Conservation (phyloP, 139 green algal genomes). For the Ettlia oleoabundans region DNA sequence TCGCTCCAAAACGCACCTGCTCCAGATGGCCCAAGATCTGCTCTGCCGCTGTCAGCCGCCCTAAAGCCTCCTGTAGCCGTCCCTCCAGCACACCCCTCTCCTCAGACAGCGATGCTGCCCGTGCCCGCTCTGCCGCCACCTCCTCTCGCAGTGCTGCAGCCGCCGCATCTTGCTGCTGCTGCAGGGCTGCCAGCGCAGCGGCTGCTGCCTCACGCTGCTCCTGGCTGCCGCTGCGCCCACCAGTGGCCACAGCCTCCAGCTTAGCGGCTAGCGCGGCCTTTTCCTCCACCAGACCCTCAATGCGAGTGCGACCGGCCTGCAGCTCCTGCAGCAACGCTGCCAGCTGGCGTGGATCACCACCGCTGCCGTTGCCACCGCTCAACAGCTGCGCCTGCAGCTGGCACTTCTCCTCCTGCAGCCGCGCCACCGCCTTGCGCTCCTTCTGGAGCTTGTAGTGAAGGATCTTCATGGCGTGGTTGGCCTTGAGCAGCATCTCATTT, state of each 20-base stretch:
- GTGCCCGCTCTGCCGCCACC: slow-evolving; percentile 9
- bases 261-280: background rate
- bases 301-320: slow-evolving; percentile 2
- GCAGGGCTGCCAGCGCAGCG: slow-evolving; percentile 6
- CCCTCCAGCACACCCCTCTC: slow-evolving; percentile 13
- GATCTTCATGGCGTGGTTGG: slow-evolving; percentile 41
- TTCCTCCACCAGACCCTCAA: slow-evolving; percentile 21
- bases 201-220: slow-evolving; percentile 15
- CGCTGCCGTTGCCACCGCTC: background rate
- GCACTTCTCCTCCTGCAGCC: slow-evolving; percentile 43
- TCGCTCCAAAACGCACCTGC: no score
- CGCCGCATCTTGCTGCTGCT: slow-evolving; percentile 15
- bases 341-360: slow-evolving; percentile 13
- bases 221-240: background rate
- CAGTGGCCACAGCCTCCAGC: slow-evolving; percentile 4
- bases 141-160: background rate
- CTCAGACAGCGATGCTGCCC: background rate
- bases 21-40: slow-evolving; percentile 26
- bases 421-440: slow-evolving; percentile 30
- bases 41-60: slow-evolving; percentile 21
- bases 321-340: slow-evolving; percentile 22
- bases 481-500: slow-evolving; percentile 36
- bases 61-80: slow-evolving; percentile 7
- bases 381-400: slow-evolving; percentile 32
- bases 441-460: slow-evolving; percentile 45